phyloP scores from a whole-genome alignment of 306 rosid species.

The Canavalia gladiata region DNA sequence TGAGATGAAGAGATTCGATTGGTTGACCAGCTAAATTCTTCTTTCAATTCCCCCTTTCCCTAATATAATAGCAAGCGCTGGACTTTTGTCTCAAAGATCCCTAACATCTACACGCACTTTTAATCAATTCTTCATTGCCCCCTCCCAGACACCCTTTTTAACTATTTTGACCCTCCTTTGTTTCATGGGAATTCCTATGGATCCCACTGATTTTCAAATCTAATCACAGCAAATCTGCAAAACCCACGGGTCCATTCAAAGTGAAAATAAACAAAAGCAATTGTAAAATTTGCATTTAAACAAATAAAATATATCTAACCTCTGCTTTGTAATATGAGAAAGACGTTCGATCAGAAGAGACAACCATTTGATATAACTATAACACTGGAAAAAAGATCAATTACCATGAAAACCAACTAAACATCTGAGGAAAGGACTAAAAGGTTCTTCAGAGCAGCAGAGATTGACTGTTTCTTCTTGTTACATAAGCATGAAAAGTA shows the following conservation, averaged over 20 bases:
- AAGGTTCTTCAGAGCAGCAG: neutral
- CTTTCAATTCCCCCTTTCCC: neutral
- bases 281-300: neutral
- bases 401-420: neutral
- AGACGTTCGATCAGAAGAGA: neutral
- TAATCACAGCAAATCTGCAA: neutral
- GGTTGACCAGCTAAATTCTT: neutral
- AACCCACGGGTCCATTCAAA: neutral
- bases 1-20: conserved; percentile 17
- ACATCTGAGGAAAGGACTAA: neutral
- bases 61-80: neutral
- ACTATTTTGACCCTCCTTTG: neutral
- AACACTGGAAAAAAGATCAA: neutral
- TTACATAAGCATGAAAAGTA: neutral
- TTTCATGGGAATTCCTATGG: neutral
- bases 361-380: neutral
- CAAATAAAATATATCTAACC: neutral
- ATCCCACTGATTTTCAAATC: conserved; percentile 2
- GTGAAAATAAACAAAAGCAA: neutral
- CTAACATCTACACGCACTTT: neutral
- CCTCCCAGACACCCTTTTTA: neutral
- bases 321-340: neutral
- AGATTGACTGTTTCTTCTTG: neutral
- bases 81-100: neutral
- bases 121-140: neutral